A percentile compares a stretch with the other conserved stretches of the same genome.
Conservation (phyloP, 179 eudicot genomes). For the Actinidia chinensis region DNA sequence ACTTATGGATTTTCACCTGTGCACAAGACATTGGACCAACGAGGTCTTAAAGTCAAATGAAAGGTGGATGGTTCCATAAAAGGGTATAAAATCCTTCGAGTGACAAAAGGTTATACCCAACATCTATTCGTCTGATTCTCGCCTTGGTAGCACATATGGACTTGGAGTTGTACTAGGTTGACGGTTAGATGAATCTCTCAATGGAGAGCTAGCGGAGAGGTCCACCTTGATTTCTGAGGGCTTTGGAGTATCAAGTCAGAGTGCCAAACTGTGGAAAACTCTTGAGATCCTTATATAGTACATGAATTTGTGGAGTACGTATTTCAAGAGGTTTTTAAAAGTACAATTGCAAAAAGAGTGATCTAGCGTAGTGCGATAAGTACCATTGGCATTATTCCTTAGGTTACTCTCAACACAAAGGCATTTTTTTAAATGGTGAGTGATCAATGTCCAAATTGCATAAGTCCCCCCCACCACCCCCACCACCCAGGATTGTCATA, state of each 20-base stretch:
- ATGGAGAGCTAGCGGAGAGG: background rate
- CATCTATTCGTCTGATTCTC: background rate
- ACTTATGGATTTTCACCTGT: background rate
- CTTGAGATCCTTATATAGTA: background rate
- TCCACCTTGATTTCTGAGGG: background rate
- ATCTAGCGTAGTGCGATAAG: no score
- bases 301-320: no score
- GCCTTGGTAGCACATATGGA: background rate
- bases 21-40: background rate
- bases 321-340: no score
- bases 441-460: no score
- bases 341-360: no score
- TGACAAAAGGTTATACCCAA: no score
- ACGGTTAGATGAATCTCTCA: background rate
- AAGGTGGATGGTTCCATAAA: background rate
- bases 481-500: no score
- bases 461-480: no score
- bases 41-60: background rate
- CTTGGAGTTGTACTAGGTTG: background rate
- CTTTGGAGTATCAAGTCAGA: background rate
- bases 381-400: no score
- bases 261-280: background rate
- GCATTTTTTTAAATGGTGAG: no score
- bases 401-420: no score
- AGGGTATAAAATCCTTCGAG: background rate